A percentile compares a stretch with the other conserved stretches of the same genome.
Conservation (phyloP, 73 alveolate genomes). For the Tetrahymena malaccensis region DNA sequence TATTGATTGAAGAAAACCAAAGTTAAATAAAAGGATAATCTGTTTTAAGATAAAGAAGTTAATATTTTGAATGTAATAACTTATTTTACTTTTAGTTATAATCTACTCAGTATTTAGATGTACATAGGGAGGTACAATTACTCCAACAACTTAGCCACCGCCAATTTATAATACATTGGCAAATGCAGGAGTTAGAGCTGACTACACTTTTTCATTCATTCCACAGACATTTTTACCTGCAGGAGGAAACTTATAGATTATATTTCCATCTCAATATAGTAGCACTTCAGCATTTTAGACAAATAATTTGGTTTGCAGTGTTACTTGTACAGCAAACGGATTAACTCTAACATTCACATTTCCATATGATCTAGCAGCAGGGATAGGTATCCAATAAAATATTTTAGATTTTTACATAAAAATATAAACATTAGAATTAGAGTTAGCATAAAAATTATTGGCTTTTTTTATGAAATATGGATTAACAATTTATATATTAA, state of each 20-base stretch:
- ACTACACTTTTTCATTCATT: slow-evolving; percentile 17
- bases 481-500: background rate
- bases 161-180: slow-evolving; percentile 39
- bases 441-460: too few relatives aligned
- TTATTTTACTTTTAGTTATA: background rate
- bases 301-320: slow-evolving; percentile 11
- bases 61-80: background rate
- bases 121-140: slow-evolving; percentile 1
- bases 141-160: slow-evolving; percentile 1
- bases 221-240: slow-evolving; percentile 22
- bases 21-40: too few relatives aligned
- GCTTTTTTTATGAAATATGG: background rate
- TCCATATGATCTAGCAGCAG: slow-evolving; percentile 16
- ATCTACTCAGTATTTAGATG: background rate
- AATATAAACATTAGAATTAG: background rate
- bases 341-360: slow-evolving; percentile 22
- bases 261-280: slow-evolving; percentile 17
- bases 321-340: slow-evolving; percentile 4
- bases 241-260: slow-evolving; percentile 4
- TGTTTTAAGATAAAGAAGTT: too few relatives aligned
- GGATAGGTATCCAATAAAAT: slow-evolving; percentile 9
- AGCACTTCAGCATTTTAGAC: background rate
- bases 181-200: slow-evolving; percentile 30
- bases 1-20: background rate
- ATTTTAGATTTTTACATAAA: background rate